Base-by-base conservation (phyloP, 2,329 filamentous ascomycete species). In the Sporothrix pallida region DNA sequence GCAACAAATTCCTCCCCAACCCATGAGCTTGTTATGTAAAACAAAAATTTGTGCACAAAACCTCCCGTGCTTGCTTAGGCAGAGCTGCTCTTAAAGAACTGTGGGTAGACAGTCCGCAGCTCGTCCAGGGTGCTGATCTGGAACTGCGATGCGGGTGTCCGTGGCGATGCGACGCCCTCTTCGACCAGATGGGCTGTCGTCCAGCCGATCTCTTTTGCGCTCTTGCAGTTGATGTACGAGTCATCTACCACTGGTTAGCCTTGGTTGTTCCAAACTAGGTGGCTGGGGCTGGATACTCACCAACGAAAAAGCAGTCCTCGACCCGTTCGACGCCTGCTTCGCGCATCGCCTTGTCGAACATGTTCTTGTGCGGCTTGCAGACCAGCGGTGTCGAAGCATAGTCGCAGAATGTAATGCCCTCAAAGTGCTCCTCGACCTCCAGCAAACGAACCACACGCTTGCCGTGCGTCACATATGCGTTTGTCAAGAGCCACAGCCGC, bases 401-500 rank as follows among this genome's bases (percentile, higher is more conserved):
- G 82, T 99, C 93, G 80, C 97, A 99, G 81, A 90, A 99, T 0
- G 96, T 99, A 75, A 98, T 89, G 8, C 96, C 96, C 76, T 98
- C 95, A 80, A 99, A 99, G 37, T 95, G 84, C 80, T 97, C 93
- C 1, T 97, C 94, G 31, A 99, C 86, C 1, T 88, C 91, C 1
- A 99, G 86, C 23, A 99, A 84, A 75, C 87, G 90, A 13, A 98
- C 90, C 0, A 99, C 96, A 58, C 94, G 85, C 79, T 89, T 91
- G 46, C 90, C 96, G 79, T 99, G 96, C 48, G 87, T 98, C 76
- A 97, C 85, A 79, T 99, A 98, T 26, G 97, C 96, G 80, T 99
- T 99, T 1, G 97, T 99, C 79, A 99, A 92, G 1, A 99, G 89
- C 96, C 97, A 99, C 44, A 94, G 85, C 76, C 90, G 94, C 76